Conservation (phyloP, 176 grass and related monocot genomes). For the Carex myosuroides region DNA sequence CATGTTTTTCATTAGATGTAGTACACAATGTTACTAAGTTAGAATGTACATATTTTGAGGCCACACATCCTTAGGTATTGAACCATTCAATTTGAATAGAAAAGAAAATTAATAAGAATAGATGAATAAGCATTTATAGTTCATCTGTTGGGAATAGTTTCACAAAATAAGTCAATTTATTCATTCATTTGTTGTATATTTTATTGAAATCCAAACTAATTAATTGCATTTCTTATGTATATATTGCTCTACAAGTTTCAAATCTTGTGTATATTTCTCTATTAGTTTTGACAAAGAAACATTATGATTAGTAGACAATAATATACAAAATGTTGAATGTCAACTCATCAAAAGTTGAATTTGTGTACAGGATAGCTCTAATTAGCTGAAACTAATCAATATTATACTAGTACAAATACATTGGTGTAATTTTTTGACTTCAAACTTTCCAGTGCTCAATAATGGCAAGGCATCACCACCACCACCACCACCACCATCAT, state of each 20-base stretch:
- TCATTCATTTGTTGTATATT: not conserved
- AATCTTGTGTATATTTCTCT: not conserved
- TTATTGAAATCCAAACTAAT: not conserved
- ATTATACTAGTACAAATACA: too few relatives aligned
- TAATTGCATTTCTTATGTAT: not conserved
- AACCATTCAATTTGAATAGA: constrained; percentile 24
- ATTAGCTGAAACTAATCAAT: too few relatives aligned
- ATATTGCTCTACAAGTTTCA: too few relatives aligned
- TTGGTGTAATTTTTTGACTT: too few relatives aligned
- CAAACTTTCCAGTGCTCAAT: too few relatives aligned
- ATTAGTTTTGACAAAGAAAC: not conserved
- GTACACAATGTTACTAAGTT: not conserved
- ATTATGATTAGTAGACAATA: too few relatives aligned
- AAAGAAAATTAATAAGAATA: constrained; percentile 2
- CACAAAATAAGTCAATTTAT: constrained; percentile 18
- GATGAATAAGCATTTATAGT: constrained; percentile 20
- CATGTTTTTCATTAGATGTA: constrained; percentile 61
- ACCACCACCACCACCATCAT: too few relatives aligned
- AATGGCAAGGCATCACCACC: too few relatives aligned
- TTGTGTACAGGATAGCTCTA: too few relatives aligned
- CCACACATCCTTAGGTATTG: constrained; percentile 25
- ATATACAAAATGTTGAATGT: too few relatives aligned
- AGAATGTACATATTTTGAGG: constrained; percentile 36
- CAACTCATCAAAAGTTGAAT: too few relatives aligned
- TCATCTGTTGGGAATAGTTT: not conserved